Conservation (phyloP, 148 eudicot genomes). For the Nyssa sinensis region DNA sequence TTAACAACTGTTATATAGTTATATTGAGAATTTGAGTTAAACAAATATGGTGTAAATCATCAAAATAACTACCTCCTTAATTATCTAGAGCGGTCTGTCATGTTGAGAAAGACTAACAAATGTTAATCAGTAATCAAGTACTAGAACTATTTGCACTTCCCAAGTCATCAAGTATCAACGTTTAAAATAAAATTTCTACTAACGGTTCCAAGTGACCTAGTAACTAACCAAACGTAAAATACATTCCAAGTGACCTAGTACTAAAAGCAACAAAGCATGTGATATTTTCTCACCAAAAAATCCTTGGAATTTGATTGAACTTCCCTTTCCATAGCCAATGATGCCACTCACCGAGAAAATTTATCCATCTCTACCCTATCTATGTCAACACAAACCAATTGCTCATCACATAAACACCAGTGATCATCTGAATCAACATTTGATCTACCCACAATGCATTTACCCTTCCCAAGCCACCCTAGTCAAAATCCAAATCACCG, state of each 20-base stretch:
- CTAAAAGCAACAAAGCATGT: neutral
- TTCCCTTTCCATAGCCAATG: conserved; percentile 86
- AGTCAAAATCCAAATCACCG: conserved; percentile 56
- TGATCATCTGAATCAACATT: conserved; percentile 42
- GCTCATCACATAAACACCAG: conserved; percentile 60
- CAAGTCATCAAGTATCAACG: too few relatives aligned
- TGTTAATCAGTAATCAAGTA: too few relatives aligned
- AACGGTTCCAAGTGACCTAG: too few relatives aligned
- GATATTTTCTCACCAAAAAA: conserved; percentile 58
- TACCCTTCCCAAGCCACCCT: conserved; percentile 88
- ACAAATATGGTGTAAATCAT: too few relatives aligned
- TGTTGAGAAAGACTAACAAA: too few relatives aligned
- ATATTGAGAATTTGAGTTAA: too few relatives aligned
- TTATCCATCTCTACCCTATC: conserved; percentile 67
- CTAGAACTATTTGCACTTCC: too few relatives aligned
- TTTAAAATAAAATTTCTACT: too few relatives aligned
- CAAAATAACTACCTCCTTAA: too few relatives aligned
- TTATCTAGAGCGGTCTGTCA: too few relatives aligned
- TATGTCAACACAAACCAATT: conserved; percentile 80
- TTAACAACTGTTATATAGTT: too few relatives aligned
- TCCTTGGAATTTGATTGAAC: conserved; percentile 60
- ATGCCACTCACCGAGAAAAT: conserved; percentile 75
- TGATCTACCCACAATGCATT: conserved; percentile 61
- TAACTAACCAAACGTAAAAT: too few relatives aligned
- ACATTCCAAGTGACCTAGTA: neutral